Evolutionary conservation across 106 monocot species (phyloP).

Genomic region (Agapanthus africanus): DNA sequence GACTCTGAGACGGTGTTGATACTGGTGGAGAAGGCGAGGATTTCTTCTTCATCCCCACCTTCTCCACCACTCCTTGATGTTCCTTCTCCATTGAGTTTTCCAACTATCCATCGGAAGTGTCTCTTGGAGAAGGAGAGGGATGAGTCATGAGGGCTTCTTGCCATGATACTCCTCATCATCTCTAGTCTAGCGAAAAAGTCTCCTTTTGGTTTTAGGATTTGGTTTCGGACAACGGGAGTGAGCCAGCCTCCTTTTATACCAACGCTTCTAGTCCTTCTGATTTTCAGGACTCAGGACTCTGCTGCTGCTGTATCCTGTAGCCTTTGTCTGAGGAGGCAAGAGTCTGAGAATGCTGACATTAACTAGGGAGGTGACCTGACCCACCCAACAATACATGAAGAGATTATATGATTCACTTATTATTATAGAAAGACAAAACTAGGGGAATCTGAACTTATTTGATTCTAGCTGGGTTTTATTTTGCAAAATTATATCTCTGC

Average conservation of each 20-base stretch:
- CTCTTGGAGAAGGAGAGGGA: constrained; percentile 58
- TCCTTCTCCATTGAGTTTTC: not conserved
- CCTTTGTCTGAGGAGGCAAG: not conserved
- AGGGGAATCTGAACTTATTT: too few species aligned
- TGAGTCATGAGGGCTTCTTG: constrained; percentile 33
- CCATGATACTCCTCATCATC: too few species aligned
- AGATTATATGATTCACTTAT: not conserved
- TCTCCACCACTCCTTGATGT: not conserved
- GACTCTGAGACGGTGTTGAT: not conserved
- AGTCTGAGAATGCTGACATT: not conserved
- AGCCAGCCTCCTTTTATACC: constrained; percentile 10
- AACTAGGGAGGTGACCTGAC: constrained; percentile 17
- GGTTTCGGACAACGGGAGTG: not conserved
- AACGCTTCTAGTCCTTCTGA: constrained; percentile 5
- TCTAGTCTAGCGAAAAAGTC: too few species aligned
- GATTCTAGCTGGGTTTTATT: too few species aligned
- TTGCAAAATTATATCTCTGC: too few species aligned
- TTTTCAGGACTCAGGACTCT: constrained; percentile 7
- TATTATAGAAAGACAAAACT: not conserved
- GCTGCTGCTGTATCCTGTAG: not conserved
- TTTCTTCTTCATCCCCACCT: not conserved
- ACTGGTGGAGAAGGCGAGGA: too few species aligned
- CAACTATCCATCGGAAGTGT: constrained; percentile 28
- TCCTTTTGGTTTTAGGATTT: too few species aligned
- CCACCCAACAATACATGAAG: not conserved